Evolutionary conservation across 116 monocot genomes (phyloP).

Genomic region (Cymodocea nodosa): DNA sequence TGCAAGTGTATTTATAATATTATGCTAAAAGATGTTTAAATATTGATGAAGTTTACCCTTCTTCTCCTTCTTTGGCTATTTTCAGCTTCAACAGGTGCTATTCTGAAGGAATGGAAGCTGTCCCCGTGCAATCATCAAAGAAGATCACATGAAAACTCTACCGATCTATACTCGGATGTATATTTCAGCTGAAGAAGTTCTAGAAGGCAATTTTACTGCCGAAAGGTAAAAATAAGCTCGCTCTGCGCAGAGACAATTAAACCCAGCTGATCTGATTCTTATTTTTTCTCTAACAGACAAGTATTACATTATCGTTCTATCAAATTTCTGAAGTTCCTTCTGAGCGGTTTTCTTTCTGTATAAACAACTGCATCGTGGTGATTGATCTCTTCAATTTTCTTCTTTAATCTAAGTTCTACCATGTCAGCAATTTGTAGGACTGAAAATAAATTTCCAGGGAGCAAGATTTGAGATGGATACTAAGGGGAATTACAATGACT

Average conservation of each 20-base stretch:
- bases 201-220: background rate
- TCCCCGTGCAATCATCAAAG: background rate
- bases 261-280: background rate
- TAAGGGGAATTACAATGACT: background rate
- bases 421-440: background rate
- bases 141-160: background rate
- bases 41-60: background rate
- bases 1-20: background rate
- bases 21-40: background rate
- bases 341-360: background rate
- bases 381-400: background rate
- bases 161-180: background rate
- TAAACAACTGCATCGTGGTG: no score
- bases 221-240: background rate
- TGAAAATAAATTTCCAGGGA: background rate
- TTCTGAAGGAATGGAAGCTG: background rate
- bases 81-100: background rate
- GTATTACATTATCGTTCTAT: background rate
- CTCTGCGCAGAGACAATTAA: background rate
- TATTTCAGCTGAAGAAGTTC: background rate
- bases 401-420: background rate
- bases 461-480: background rate
- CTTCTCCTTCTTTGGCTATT: background rate
- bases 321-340: background rate
- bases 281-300: background rate